phyloP scores from a whole-genome alignment of 345 rosid genomes.

The Linum tenue region DNA sequence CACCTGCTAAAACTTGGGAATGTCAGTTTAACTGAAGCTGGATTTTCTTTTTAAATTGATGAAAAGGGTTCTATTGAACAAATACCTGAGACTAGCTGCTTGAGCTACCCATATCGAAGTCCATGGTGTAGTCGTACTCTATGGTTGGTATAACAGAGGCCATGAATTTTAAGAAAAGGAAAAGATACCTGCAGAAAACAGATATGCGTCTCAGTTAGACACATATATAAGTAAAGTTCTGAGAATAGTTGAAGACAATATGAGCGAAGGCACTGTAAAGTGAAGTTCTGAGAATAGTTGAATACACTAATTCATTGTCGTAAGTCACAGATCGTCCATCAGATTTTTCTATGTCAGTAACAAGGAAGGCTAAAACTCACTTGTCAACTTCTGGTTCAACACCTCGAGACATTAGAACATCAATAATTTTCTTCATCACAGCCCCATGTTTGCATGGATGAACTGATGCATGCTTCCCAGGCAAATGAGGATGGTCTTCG shows the following conservation, averaged over 20 bases:
- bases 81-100: slow-evolving; percentile 38
- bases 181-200: slow-evolving; percentile 55
- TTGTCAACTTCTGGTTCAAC: slow-evolving; percentile 99
- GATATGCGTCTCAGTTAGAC: neutral
- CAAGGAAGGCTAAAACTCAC: slow-evolving; percentile 28
- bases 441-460: slow-evolving; percentile 99
- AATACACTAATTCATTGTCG: neutral
- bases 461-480: slow-evolving; percentile 99
- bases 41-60: too few relatives aligned
- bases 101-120: slow-evolving; percentile 89
- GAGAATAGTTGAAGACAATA: neutral
- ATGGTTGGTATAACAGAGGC: slow-evolving; percentile 94
- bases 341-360: neutral
- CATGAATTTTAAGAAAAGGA: slow-evolving; percentile 83
- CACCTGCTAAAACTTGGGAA: too few relatives aligned
- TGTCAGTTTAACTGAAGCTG: too few relatives aligned
- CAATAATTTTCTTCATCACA: slow-evolving; percentile 98
- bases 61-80: neutral
- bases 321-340: neutral
- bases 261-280: neutral
- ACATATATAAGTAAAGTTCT: neutral
- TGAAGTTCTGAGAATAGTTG: neutral
- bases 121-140: slow-evolving; percentile 91
- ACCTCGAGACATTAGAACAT: slow-evolving; percentile 86
- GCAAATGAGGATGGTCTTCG: slow-evolving; percentile 96